These are phyloP conservation scores for Lathyrus sativus DNA, from an alignment of 306 rosid genomes.

Conservation along the genomic window DNA sequence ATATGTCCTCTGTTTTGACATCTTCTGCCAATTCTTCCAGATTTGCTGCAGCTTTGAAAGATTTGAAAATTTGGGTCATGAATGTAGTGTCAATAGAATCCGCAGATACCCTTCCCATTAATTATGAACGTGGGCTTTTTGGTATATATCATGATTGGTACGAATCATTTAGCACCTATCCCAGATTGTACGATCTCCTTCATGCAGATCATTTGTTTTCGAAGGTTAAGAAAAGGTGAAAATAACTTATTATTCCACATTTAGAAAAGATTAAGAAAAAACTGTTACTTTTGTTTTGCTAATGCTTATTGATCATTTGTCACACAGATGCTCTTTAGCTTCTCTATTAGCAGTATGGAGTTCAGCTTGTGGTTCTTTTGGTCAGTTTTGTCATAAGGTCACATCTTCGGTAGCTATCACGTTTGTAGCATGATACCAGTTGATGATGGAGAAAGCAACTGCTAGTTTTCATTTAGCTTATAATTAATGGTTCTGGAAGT, in stretches of 20 bases:
- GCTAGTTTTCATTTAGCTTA: too few relatives aligned
- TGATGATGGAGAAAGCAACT: too few relatives aligned
- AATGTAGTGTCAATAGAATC: too few relatives aligned
- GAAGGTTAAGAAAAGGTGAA: slow-evolving; percentile 65
- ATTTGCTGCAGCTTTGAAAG: slow-evolving; percentile 92
- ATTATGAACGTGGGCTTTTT: slow-evolving; percentile 88
- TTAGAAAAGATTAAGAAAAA: too few relatives aligned
- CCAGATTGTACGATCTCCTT: slow-evolving; percentile 88
- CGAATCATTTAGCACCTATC: slow-evolving; percentile 89
- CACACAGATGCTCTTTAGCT: slow-evolving; percentile 69
- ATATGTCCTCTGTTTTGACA: slow-evolving; percentile 35
- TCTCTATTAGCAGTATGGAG: slow-evolving; percentile 70
- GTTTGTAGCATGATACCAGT: too few relatives aligned
- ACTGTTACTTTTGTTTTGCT: slow-evolving; percentile 28
- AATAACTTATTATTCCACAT: slow-evolving; percentile 27
- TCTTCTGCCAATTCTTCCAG: slow-evolving; percentile 50
- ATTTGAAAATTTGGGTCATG: too few relatives aligned
- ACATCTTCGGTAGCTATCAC: too few relatives aligned
- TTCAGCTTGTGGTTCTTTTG: too few relatives aligned
- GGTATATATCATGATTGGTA: slow-evolving; percentile 99
- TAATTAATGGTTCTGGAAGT: too few relatives aligned
- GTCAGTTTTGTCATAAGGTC: too few relatives aligned
- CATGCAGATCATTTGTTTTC: slow-evolving; percentile 97
- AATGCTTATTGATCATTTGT: slow-evolving; percentile 14
- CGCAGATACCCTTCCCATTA: slow-evolving; percentile 92